phyloP scores from a whole-genome alignment of 805 yeast genomes.

The Metschnikowia proteae region DNA sequence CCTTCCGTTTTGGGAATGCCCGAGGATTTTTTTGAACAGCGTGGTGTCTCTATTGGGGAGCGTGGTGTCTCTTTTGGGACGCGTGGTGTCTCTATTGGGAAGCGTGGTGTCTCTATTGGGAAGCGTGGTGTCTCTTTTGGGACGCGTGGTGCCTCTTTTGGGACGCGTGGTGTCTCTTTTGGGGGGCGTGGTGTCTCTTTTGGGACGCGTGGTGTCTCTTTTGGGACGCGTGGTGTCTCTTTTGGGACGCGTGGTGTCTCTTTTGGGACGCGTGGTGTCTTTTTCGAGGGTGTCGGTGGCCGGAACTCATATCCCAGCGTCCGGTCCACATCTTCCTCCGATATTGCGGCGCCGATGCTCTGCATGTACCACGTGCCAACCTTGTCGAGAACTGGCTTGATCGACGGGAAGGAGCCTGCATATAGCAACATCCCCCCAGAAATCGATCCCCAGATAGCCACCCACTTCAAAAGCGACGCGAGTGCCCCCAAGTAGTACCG shows the following conservation, averaged over 20 bases:
- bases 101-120: too few relatives aligned
- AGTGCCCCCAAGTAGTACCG: conserved; percentile 18
- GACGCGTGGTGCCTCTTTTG: background rate
- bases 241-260: too few relatives aligned
- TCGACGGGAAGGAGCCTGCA: conserved; percentile 19
- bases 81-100: too few relatives aligned
- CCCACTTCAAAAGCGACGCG: conserved; percentile 22
- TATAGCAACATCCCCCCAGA: conserved; percentile 28
- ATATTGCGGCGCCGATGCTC: background rate
- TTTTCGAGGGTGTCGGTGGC: conserved; percentile 1
- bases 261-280: background rate
- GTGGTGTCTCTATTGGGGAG: background rate
- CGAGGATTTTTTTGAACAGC: background rate
- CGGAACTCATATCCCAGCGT: background rate
- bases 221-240: too few relatives aligned
- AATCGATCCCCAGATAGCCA: conserved; percentile 22
- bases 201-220: too few relatives aligned
- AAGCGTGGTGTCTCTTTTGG: too few relatives aligned
- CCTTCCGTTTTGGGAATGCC: background rate
- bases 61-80: too few relatives aligned
- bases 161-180: too few relatives aligned
- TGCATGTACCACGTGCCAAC: background rate
- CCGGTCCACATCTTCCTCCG: background rate
- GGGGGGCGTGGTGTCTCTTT: background rate
- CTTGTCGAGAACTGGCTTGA: background rate